phyloP scores from a whole-genome alignment of 192 early-diverging fungal species.

The Gonapodya sp. region DNA sequence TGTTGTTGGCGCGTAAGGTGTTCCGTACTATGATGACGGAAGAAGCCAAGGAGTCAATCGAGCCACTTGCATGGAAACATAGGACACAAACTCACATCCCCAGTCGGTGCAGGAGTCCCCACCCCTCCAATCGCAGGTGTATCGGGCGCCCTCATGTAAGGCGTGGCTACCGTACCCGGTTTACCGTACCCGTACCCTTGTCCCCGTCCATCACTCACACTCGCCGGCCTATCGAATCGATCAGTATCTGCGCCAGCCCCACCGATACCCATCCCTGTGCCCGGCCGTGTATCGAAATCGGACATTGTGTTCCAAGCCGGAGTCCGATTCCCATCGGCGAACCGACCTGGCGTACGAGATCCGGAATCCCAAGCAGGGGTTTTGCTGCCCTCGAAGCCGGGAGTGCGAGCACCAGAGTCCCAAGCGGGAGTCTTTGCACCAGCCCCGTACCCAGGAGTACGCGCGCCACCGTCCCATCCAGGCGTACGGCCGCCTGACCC shows the following conservation, averaged over 20 bases:
- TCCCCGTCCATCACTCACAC: not conserved
- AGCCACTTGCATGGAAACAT: not conserved
- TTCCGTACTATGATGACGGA: conserved; percentile 22
- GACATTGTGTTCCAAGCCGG: not conserved
- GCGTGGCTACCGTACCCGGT: conserved; percentile 14
- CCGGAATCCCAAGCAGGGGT: conserved; percentile 49
- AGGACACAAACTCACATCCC: not conserved
- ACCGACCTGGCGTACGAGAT: conserved; percentile 34
- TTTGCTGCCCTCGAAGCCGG: conserved; percentile 34
- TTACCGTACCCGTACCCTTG: not conserved
- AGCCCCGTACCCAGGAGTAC: conserved; percentile 40
- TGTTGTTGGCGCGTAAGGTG: conserved; percentile 29
- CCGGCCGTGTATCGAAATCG: not conserved
- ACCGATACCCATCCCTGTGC: too few species aligned
- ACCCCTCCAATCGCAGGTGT: conserved; percentile 3
- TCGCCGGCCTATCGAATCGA: not conserved
- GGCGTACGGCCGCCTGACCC: conserved; percentile 38
- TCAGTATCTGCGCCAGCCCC: too few species aligned
- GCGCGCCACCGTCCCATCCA: conserved; percentile 36
- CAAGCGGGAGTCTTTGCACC: conserved; percentile 46
- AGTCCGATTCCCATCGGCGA: conserved; percentile 20
- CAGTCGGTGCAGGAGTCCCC: not conserved
- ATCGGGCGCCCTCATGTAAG: conserved; percentile 21
- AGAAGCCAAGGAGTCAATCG: not conserved
- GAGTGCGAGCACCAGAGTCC: conserved; percentile 47